phyloP scores from a whole-genome alignment of 768 basidiomycete species.

The Xanthoconium stramineum region DNA sequence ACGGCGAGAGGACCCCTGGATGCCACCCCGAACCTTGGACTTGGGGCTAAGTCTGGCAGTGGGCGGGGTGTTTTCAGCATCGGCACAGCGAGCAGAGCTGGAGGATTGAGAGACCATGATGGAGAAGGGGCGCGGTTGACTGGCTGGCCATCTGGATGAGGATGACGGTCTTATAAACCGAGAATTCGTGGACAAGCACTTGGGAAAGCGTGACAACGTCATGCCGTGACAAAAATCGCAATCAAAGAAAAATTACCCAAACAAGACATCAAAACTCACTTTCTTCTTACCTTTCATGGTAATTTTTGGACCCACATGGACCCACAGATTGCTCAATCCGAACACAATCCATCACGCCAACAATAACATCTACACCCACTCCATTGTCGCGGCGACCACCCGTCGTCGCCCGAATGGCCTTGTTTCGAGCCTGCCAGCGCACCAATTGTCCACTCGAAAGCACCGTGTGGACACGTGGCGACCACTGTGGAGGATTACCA shows the following conservation, averaged over 20 bases:
- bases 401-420: background rate
- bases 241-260: constrained; percentile 27
- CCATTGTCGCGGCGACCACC: background rate
- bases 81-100: constrained; percentile 20
- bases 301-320: constrained; percentile 31
- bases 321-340: constrained; percentile 13
- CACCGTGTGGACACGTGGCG: background rate
- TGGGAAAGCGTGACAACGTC: constrained; percentile 23
- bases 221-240: constrained; percentile 31
- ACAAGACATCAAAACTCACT: constrained; percentile 4
- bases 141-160: constrained; percentile 4
- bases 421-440: constrained; percentile 1
- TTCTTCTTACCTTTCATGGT: constrained; percentile 17
- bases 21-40: constrained; percentile 25
- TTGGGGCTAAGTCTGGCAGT: constrained; percentile 5
- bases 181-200: constrained; percentile 4
- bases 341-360: constrained; percentile 27
- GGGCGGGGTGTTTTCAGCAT: constrained; percentile 37
- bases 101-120: constrained; percentile 28
- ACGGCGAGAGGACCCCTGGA: constrained; percentile 35
- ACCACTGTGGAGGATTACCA: background rate
- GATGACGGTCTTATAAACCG: constrained; percentile 25
- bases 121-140: background rate
- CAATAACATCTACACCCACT: constrained; percentile 2
- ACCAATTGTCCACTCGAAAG: constrained; percentile 4